Evolutionary conservation across 768 basidiomycete species (phyloP), one percentile per base, ranked within the genome.

Genomic region (Boletus fagicola): DNA sequence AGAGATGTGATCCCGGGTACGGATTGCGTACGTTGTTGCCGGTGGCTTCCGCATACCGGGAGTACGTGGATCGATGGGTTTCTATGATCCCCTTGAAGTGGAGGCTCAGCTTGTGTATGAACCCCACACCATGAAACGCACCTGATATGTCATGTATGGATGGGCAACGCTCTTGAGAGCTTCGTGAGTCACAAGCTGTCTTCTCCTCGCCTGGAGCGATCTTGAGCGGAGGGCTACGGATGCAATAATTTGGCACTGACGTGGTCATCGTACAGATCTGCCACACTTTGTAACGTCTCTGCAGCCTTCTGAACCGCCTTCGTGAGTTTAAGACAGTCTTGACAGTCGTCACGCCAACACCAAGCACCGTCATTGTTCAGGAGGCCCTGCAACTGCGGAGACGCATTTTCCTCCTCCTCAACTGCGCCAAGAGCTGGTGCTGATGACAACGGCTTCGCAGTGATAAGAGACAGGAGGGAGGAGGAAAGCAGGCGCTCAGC

Each of bases 321-420:
- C 2, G 88, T 91, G 49, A 92, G 73, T 53, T 80, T 80, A n/a
- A 93, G 72, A 67, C 92, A 94, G 38, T 85, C 91, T 68, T 80
- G 72, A 67, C 92, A 93, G 3, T 78, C 79, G 52, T 94, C 90
- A 26, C 85, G 79, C 91, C 92, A 95, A 69, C 91, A 92, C 89
- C 92, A 90, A 4, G 89, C 91, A 1, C 89, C 87, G 26, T 89
- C 82, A 10, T 77, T 76, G 60, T 92, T 93, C 53, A 84, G 64
- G 49, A 87, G 65, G 0, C 88, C 87, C 56, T 78, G 83, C n/a
- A 68, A 68, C 53, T 78, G 78, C 38, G 70, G 62, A 22, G 65
- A 66, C 4, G 72, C 60, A 15, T 73, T 72, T 51, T 72, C 71
- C 49, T 83, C 81, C 36, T 84, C 81, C 42, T 81, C 78, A 0